phyloP scores from a whole-genome alignment of 1,139 yeast genomes.

The Taphrina pruni region DNA sequence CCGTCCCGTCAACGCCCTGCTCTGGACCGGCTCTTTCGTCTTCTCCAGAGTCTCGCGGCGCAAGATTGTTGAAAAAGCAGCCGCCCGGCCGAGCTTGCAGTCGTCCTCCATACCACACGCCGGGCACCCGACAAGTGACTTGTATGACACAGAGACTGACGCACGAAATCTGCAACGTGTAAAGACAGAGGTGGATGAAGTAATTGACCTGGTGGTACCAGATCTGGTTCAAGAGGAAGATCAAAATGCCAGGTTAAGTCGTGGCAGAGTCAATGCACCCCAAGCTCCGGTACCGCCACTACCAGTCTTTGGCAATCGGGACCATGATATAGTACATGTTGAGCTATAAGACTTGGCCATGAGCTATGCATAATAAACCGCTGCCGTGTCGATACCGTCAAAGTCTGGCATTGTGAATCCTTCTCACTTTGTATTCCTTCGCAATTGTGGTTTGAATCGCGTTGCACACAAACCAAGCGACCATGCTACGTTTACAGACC shows the following conservation, averaged over 20 bases:
- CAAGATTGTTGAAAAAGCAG: not conserved
- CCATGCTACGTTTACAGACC: too few relatives aligned
- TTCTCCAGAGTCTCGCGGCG: constrained; percentile 9
- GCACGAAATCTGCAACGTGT: not conserved
- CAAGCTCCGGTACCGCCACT: too few relatives aligned
- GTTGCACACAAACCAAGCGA: too few relatives aligned
- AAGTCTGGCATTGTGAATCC: not conserved
- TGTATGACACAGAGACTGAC: not conserved
- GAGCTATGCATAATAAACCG: constrained; percentile 2
- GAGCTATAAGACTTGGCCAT: constrained; percentile 23
- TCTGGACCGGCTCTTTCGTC: constrained; percentile 33
- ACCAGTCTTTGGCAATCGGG: not conserved
- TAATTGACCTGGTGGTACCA: constrained; percentile 16
- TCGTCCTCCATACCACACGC: not conserved
- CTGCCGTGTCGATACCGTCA: not conserved
- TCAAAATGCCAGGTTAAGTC: not conserved
- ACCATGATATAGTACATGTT: constrained; percentile 12
- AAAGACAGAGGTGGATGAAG: constrained; percentile 8
- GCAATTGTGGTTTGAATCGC: not conserved
- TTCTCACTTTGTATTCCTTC: not conserved
- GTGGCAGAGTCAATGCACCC: not conserved
- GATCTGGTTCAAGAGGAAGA: constrained; percentile 13
- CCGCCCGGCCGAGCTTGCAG: not conserved
- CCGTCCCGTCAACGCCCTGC: constrained; percentile 30
- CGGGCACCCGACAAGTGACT: not conserved